These are phyloP conservation scores for Mycena vitilis DNA, from an alignment of 768 basidiomycete genomes.

Conservation along the genomic window DNA sequence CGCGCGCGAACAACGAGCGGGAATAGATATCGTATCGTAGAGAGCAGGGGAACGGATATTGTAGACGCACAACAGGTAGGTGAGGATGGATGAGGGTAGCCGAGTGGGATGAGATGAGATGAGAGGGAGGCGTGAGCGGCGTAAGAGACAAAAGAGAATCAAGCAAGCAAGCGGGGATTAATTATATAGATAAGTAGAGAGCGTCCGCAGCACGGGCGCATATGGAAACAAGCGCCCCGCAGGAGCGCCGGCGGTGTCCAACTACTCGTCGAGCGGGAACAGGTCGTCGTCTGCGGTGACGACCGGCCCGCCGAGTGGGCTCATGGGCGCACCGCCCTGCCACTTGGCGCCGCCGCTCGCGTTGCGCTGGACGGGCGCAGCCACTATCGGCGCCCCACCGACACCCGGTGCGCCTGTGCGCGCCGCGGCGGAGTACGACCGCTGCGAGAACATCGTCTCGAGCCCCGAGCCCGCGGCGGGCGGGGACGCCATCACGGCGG, in stretches of 20 bases:
- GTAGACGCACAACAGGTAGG: neutral
- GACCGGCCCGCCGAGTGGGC: conserved; percentile 72
- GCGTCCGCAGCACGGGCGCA: conserved; percentile 5
- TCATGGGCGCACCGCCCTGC: conserved; percentile 53
- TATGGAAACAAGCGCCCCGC: neutral
- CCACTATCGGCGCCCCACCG: conserved; percentile 24
- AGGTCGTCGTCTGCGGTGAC: conserved; percentile 69
- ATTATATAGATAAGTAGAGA: conserved; percentile 29
- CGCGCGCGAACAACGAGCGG: conserved; percentile 12
- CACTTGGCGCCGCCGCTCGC: conserved; percentile 48
- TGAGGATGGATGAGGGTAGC: neutral
- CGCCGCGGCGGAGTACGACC: conserved; percentile 65
- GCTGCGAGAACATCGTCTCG: conserved; percentile 66
- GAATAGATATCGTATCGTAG: neutral
- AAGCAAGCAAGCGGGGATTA: conserved; percentile 6
- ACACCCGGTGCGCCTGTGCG: conserved; percentile 19
- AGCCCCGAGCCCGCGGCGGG: conserved; percentile 42
- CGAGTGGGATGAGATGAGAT: neutral
- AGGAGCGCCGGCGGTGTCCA: no score
- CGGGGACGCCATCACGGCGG: conserved; percentile 32
- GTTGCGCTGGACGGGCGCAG: conserved; percentile 39
- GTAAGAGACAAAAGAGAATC: neutral
- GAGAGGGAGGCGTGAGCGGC: conserved; percentile 2
- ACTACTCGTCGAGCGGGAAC: conserved; percentile 51
- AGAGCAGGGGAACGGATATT: neutral